phyloP scores from a whole-genome alignment of 176 grass and related monocot genomes.

The Oryza officinalis region DNA sequence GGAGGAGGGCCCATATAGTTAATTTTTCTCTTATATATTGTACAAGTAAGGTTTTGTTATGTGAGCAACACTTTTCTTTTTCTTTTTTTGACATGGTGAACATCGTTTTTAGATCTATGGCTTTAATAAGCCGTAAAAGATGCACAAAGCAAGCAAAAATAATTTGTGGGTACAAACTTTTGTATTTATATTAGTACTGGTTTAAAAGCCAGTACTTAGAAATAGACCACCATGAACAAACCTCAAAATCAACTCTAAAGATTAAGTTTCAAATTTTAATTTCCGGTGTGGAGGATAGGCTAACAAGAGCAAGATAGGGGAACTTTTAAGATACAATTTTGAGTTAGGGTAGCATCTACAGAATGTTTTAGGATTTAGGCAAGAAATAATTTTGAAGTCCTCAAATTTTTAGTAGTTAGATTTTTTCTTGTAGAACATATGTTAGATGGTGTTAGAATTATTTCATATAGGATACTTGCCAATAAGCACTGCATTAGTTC shows the following conservation, averaged over 20 bases:
- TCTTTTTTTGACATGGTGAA: neutral
- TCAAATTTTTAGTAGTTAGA: neutral
- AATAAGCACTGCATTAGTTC: neutral
- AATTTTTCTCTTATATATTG: neutral
- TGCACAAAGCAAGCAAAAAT: too few species aligned
- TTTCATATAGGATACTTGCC: neutral
- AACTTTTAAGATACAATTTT: neutral
- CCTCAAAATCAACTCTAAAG: too few species aligned
- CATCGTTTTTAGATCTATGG: neutral
- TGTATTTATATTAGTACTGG: too few species aligned
- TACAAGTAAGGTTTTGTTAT: too few species aligned
- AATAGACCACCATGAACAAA: too few species aligned
- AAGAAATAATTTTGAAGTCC: neutral
- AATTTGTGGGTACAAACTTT: too few species aligned
- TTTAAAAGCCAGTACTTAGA: too few species aligned
- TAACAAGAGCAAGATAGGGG: neutral
- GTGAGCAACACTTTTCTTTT: neutral
- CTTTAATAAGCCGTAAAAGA: too few species aligned
- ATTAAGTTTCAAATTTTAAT: too few species aligned
- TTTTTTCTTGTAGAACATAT: neutral
- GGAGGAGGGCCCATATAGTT: neutral
- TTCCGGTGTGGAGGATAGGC: too few species aligned
- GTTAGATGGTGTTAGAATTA: neutral
- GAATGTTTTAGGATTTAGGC: neutral
- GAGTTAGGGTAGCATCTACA: neutral